Evolutionary conservation across 2,329 filamentous ascomycete species (phyloP).

Genomic region (Fusarium drepaniforme): DNA sequence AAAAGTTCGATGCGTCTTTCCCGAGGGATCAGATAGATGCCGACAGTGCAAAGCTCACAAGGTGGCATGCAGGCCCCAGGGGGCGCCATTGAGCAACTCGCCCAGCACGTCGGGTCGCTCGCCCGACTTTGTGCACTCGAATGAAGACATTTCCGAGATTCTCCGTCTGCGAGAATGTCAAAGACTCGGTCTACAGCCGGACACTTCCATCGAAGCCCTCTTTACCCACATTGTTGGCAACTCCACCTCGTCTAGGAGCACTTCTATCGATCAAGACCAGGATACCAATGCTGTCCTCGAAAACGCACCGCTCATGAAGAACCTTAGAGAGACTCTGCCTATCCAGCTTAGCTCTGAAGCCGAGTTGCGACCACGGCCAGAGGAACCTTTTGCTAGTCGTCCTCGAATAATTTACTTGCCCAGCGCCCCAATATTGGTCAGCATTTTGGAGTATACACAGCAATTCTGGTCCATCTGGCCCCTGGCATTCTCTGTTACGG

Average conservation of each 20-base stretch:
- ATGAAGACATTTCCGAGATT: not conserved
- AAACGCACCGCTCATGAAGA: not conserved
- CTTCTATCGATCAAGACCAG: not conserved
- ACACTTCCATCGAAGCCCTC: not conserved
- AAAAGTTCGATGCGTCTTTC: conserved; percentile 61
- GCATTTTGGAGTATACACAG: conserved; percentile 12
- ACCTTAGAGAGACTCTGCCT: not conserved
- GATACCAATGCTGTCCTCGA: not conserved
- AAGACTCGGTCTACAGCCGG: not conserved
- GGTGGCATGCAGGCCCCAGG: conserved; percentile 59
- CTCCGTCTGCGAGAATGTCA: not conserved
- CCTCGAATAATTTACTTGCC: not conserved
- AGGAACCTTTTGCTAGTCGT: not conserved
- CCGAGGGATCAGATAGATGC: conserved; percentile 53
- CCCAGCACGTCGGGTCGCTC: not conserved
- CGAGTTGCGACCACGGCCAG: not conserved
- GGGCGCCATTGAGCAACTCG: conserved; percentile 1
- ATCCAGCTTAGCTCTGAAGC: not conserved
- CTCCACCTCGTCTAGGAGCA: not conserved
- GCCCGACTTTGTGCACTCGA: not conserved
- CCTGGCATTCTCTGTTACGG: not conserved
- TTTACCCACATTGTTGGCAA: not conserved
- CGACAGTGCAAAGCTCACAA: conserved; percentile 59
- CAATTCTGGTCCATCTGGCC: conserved; percentile 41
- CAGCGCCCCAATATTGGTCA: not conserved